Evolutionary conservation across 1,284 basidiomycete species (phyloP).

Genomic region (Mycena sp.): DNA sequence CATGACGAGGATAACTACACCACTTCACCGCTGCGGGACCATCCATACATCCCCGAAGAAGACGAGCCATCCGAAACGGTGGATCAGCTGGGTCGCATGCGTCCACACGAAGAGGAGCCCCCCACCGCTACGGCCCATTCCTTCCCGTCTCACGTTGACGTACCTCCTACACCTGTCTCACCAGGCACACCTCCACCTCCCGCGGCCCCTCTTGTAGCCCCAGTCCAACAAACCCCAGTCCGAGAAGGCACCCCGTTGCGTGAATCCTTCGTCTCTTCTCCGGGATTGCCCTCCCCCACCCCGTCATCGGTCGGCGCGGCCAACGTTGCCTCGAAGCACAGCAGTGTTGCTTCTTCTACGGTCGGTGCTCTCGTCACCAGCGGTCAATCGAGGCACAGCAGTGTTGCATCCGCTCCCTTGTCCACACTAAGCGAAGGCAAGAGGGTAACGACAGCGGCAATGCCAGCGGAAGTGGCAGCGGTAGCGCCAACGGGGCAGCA

Average conservation of each 20-base stretch:
- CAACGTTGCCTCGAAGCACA: conserved; percentile 40
- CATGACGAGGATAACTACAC: conserved; percentile 48
- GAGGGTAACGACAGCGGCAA: conserved; percentile 28
- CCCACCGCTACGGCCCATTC: conserved; percentile 26
- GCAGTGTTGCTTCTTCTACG: conserved; percentile 35
- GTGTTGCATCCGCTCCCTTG: conserved; percentile 29
- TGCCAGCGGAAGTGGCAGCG: conserved; percentile 20
- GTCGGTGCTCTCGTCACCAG: conserved; percentile 3
- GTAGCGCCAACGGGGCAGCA: conserved; percentile 23
- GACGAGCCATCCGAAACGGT: conserved; percentile 31
- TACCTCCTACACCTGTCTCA: conserved; percentile 28
- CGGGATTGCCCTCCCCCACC: conserved; percentile 37
- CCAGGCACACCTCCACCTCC: conserved; percentile 22
- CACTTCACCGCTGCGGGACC: conserved; percentile 49
- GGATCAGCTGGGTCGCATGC: conserved; percentile 30
- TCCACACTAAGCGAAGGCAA: conserved; percentile 30
- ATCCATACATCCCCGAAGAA: conserved; percentile 73
- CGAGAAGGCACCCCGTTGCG: conserved; percentile 19
- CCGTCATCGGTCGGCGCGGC: conserved; percentile 17
- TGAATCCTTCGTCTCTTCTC: conserved; percentile 30
- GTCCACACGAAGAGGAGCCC: conserved; percentile 20
- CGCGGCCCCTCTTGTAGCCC: no score
- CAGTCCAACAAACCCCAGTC: neutral
- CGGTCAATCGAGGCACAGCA: conserved; percentile 31
- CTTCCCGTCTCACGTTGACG: conserved; percentile 21